phyloP scores from a whole-genome alignment of 176 grass and related monocot species.

The Ananas comosus region DNA sequence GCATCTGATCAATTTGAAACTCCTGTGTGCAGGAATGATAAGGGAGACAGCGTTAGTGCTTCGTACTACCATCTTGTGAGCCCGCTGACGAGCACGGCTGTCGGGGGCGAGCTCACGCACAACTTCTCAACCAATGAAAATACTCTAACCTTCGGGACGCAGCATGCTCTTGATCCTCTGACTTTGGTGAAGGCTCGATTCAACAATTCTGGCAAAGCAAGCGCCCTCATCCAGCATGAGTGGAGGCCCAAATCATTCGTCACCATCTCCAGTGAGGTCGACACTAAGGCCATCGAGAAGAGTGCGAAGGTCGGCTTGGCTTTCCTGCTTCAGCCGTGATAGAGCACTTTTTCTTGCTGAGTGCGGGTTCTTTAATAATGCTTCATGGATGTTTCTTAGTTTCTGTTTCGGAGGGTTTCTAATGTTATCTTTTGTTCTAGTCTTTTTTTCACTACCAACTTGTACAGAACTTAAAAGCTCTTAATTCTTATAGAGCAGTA shows the following conservation, averaged over 20 bases:
- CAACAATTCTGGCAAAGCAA: conserved; percentile 30
- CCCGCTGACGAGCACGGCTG: conserved; percentile 16
- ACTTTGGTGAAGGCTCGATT: conserved; percentile 29
- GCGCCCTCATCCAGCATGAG: conserved; percentile 31
- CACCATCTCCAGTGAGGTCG: conserved; percentile 26
- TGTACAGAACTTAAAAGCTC: no score
- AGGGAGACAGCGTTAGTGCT: conserved; percentile 22
- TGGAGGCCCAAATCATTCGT: conserved; percentile 30
- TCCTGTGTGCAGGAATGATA: conserved; percentile 22
- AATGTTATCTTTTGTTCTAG: no score
- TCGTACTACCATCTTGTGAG: conserved; percentile 31
- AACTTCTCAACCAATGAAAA: conserved; percentile 36
- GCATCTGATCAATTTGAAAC: background rate
- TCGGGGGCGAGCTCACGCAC: conserved; percentile 19
- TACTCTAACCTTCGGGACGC: conserved; percentile 26
- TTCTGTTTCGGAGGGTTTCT: no score
- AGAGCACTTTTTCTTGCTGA: background rate
- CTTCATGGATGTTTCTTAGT: no score
- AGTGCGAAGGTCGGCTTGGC: conserved; percentile 33
- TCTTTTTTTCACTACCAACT: no score
- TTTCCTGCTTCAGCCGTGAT: conserved; percentile 23
- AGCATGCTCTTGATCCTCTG: conserved; percentile 25
- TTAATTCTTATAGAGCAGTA: no score
- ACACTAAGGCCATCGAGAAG: conserved; percentile 33
- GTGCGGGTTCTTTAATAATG: no score